These are phyloP conservation scores for Calonectria crousiana DNA, from an alignment of 2,329 filamentous ascomycete species.

Conservation along the genomic window DNA sequence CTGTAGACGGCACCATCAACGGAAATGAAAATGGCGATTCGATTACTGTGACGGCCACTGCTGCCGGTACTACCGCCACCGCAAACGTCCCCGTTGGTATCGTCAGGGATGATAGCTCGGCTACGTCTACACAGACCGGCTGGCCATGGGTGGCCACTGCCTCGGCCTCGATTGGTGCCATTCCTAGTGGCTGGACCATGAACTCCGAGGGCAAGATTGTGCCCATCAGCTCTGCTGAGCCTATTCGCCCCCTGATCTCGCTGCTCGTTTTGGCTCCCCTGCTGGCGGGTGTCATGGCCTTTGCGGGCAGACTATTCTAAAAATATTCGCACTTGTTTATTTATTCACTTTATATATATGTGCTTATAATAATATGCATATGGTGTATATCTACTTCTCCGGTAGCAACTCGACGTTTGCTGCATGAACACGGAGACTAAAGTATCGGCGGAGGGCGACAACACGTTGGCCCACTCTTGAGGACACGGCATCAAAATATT, in stretches of 20 bases:
- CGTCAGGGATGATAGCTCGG: slow-evolving; percentile 65
- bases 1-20: slow-evolving; percentile 83
- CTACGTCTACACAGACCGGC: slow-evolving; percentile 68
- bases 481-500: background rate
- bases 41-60: slow-evolving; percentile 65
- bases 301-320: slow-evolving; percentile 40
- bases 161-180: slow-evolving; percentile 64
- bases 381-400: slow-evolving; percentile 26
- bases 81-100: slow-evolving; percentile 76
- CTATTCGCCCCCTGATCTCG: slow-evolving; percentile 35
- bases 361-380: background rate
- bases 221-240: slow-evolving; percentile 64
- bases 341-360: background rate
- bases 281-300: slow-evolving; percentile 39
- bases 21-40: slow-evolving; percentile 70
- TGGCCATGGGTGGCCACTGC: slow-evolving; percentile 76
- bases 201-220: slow-evolving; percentile 83
- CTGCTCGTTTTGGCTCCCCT: slow-evolving; percentile 43
- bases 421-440: slow-evolving; percentile 6
- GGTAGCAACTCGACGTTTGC: slow-evolving; percentile 5
- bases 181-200: slow-evolving; percentile 87
- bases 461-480: background rate
- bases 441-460: background rate
- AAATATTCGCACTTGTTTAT: slow-evolving; percentile 12
- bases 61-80: slow-evolving; percentile 73